Evolutionary conservation across 805 yeast genomes (phyloP).

Genomic region (Pichia scutulata): DNA sequence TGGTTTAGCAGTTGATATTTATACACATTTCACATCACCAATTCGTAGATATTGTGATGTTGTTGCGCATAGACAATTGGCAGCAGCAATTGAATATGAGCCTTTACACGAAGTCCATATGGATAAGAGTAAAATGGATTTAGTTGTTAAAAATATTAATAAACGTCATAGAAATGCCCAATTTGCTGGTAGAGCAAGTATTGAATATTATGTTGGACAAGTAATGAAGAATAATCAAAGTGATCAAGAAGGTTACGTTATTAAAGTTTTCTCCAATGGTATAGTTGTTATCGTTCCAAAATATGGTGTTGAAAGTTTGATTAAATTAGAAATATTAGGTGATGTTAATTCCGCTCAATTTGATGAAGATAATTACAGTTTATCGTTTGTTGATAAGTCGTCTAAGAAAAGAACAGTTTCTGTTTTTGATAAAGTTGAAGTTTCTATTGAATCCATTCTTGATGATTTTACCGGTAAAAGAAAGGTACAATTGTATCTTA

Average conservation of each 20-base stretch:
- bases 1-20: constrained; percentile 94
- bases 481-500: constrained; percentile 68
- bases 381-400: constrained; percentile 42
- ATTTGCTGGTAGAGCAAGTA: constrained; percentile 96
- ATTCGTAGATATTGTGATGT: constrained; percentile 97
- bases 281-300: constrained; percentile 90
- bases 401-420: constrained; percentile 36
- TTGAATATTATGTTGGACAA: constrained; percentile 97
- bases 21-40: constrained; percentile 98
- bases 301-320: constrained; percentile 92
- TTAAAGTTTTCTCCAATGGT: constrained; percentile 90
- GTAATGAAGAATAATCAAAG: constrained; percentile 83
- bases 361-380: constrained; percentile 70
- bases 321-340: constrained; percentile 69
- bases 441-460: constrained; percentile 70
- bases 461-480: constrained; percentile 90
- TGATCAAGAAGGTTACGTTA: constrained; percentile 81
- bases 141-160: constrained; percentile 82
- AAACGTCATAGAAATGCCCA: constrained; percentile 95
- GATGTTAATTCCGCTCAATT: constrained; percentile 56
- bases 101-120: constrained; percentile 72
- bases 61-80: constrained; percentile 93
- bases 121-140: constrained; percentile 84
- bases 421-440: constrained; percentile 81
- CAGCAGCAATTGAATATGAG: constrained; percentile 97